A percentile compares a stretch with the other conserved stretches of the same genome.
Conservation (phyloP, 179 eudicot genomes). For the Amaranthus tricolor region DNA sequence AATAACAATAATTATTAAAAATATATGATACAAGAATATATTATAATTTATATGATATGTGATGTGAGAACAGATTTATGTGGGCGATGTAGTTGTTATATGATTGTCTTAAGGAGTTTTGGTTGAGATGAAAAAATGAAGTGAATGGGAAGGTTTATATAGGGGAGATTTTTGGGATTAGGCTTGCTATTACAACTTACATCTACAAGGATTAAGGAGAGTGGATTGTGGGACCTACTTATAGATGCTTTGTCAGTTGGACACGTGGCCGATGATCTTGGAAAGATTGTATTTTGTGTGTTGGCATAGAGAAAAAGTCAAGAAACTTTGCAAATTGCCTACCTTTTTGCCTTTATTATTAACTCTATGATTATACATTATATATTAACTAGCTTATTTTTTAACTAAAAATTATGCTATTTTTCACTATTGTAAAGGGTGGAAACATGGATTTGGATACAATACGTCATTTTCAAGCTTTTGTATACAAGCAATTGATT, state of each 20-base stretch:
- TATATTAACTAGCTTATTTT: too few relatives aligned
- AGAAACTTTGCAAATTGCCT: too few relatives aligned
- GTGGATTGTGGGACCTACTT: conserved; percentile 24
- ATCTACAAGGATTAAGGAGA: background rate
- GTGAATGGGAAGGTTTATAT: background rate
- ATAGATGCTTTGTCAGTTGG: conserved; percentile 1
- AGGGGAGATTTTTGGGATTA: background rate
- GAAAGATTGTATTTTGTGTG: too few relatives aligned
- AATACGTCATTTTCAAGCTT: too few relatives aligned
- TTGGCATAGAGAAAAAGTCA: too few relatives aligned
- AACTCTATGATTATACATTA: too few relatives aligned
- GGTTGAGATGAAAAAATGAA: background rate
- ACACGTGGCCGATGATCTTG: conserved; percentile 19
- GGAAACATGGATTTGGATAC: too few relatives aligned
- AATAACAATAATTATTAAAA: too few relatives aligned
- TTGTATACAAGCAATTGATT: too few relatives aligned
- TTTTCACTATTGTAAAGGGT: too few relatives aligned
- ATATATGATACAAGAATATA: background rate
- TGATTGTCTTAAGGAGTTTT: background rate
- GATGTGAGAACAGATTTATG: background rate
- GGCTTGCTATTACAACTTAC: background rate
- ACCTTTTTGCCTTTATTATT: too few relatives aligned
- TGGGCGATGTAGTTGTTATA: background rate
- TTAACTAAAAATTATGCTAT: too few relatives aligned
- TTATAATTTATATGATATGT: background rate